Evolutionary conservation across 208 protist species (phyloP).

Genomic region (Strigomonas galati): DNA sequence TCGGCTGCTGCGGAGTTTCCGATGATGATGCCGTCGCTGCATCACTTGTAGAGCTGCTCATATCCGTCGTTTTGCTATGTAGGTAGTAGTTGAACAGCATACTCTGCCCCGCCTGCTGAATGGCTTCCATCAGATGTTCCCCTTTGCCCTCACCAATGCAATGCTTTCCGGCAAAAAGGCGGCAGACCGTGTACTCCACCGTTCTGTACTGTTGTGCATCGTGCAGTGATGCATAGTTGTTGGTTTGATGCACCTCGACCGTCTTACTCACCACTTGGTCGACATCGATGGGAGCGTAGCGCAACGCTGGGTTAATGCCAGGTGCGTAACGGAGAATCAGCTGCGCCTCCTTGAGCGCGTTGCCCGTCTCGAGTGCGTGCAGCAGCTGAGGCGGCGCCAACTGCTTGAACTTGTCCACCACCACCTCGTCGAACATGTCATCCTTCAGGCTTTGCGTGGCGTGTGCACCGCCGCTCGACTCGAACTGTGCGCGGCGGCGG

Average conservation of each 20-base stretch:
- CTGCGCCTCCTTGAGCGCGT: constrained; percentile 84
- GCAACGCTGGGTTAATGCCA: constrained; percentile 41
- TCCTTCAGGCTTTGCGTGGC: constrained; percentile 62
- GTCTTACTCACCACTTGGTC: constrained; percentile 74
- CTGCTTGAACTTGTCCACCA: constrained; percentile 33
- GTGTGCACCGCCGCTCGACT: constrained; percentile 76
- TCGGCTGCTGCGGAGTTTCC: neutral
- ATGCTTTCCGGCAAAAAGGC: constrained; percentile 55
- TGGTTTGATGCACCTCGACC: constrained; percentile 86
- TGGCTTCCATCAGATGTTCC: constrained; percentile 76
- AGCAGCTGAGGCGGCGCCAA: constrained; percentile 66
- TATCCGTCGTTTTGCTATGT: neutral
- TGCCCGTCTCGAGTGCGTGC: constrained; percentile 50
- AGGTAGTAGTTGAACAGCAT: constrained; percentile 83
- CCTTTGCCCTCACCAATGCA: constrained; percentile 88
- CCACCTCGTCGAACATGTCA: constrained; percentile 55
- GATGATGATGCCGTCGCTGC: neutral
- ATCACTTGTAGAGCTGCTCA: neutral
- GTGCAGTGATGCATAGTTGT: constrained; percentile 70
- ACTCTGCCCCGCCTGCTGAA: constrained; percentile 75
- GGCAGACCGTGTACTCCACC: constrained; percentile 82
- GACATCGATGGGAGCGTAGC: constrained; percentile 65
- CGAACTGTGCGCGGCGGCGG: constrained; percentile 61
- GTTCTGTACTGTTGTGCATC: constrained; percentile 73
- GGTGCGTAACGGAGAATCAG: constrained; percentile 83